phyloP scores from a whole-genome alignment of 129 eudicot species.

The Calendula officinalis region DNA sequence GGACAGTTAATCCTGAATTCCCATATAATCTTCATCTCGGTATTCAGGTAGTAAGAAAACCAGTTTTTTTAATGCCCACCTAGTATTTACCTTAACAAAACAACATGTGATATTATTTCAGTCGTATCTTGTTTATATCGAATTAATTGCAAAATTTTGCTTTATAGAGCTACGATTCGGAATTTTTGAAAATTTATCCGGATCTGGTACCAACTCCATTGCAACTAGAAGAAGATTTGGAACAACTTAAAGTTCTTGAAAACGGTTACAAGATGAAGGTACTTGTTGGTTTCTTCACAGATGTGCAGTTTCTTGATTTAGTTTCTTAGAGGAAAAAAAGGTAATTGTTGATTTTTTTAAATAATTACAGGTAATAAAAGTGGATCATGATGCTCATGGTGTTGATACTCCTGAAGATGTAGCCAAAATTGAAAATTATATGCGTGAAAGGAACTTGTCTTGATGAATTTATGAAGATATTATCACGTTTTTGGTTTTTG shows the following conservation, averaged over 20 bases:
- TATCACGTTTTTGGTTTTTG: constrained; percentile 8
- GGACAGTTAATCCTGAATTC: constrained; percentile 70
- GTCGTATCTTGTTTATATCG: background rate
- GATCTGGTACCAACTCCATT: constrained; percentile 80
- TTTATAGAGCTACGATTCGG: constrained; percentile 71
- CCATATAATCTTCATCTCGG: constrained; percentile 95
- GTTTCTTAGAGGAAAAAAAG: background rate
- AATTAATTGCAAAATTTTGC: background rate
- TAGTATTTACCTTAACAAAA: background rate
- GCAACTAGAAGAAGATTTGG: constrained; percentile 98
- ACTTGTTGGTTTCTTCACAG: background rate
- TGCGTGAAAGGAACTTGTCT: constrained; percentile 80
- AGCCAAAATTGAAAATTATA: constrained; percentile 67
- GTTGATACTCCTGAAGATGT: constrained; percentile 95
- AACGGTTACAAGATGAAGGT: constrained; percentile 99
- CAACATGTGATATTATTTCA: background rate
- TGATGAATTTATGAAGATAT: constrained; percentile 29
- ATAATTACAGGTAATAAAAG: constrained; percentile 72
- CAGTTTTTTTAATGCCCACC: too few species aligned
- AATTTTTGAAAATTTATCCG: constrained; percentile 70
- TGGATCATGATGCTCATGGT: constrained; percentile 92
- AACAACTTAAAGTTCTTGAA: constrained; percentile 95
- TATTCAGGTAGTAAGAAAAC: constrained; percentile 56
- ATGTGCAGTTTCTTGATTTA: constrained; percentile 18
- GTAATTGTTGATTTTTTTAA: background rate